A percentile compares a stretch with the other conserved stretches of the same genome.
Evolutionary conservation across 768 basidiomycete genomes (phyloP).

Genomic region (Mycena chlorophos): DNA sequence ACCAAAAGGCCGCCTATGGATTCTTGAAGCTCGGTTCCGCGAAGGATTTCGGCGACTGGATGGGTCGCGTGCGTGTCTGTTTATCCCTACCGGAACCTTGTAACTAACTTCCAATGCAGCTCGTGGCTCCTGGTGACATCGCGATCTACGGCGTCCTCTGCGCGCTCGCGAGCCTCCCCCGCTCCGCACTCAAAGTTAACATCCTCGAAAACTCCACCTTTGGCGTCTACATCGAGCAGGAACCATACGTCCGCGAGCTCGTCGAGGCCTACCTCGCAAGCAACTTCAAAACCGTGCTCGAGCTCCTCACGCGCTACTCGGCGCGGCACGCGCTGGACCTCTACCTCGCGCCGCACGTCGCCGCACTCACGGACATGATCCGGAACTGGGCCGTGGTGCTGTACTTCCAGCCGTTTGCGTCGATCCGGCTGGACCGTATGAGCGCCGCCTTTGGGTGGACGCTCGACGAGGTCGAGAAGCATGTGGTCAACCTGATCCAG

Average conservation of each 20-base stretch:
- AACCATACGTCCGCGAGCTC: slow-evolving; percentile 84
- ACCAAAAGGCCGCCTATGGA: slow-evolving; percentile 75
- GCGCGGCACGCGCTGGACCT: slow-evolving; percentile 79
- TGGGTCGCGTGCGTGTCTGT: slow-evolving; percentile 55
- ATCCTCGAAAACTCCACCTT: slow-evolving; percentile 72
- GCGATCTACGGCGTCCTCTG: slow-evolving; percentile 86
- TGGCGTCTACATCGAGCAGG: slow-evolving; percentile 77
- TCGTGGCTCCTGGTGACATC: slow-evolving; percentile 80
- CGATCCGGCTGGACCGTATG: slow-evolving; percentile 84
- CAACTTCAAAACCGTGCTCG: slow-evolving; percentile 81
- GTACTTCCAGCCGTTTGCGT: slow-evolving; percentile 89
- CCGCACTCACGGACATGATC: slow-evolving; percentile 65
- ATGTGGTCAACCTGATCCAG: slow-evolving; percentile 79
- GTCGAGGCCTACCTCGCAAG: slow-evolving; percentile 84
- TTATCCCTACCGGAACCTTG: background rate
- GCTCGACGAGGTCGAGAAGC: slow-evolving; percentile 65
- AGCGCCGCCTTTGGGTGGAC: slow-evolving; percentile 83
- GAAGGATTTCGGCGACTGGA: slow-evolving; percentile 75
- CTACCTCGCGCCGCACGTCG: slow-evolving; percentile 70
- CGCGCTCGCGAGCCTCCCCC: slow-evolving; percentile 73
- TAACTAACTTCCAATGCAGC: slow-evolving; percentile 36
- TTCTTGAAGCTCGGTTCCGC: slow-evolving; percentile 69
- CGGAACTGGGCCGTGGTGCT: slow-evolving; percentile 77
- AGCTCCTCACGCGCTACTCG: slow-evolving; percentile 69
- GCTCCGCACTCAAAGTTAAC: slow-evolving; percentile 67